Base-by-base conservation (phyloP, 495 filamentous ascomycete species). In the Jackrogersella minutella region DNA sequence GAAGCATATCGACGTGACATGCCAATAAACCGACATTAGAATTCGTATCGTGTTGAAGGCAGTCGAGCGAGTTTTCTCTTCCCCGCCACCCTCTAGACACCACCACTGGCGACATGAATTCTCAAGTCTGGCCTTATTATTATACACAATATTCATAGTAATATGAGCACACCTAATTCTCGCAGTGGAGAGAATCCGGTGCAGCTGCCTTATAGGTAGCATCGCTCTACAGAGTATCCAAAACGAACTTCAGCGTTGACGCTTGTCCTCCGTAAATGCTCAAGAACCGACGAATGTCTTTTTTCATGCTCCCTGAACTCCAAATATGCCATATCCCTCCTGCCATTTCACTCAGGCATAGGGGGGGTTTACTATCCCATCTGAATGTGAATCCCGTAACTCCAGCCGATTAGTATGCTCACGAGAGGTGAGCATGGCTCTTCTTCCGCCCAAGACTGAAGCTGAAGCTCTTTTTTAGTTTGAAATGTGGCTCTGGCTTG, bases 371-470 rank as follows among this genome's bases (percentile, higher is more conserved):
- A 62, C n/a, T 26, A 55, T 58, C 24, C 57, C 58, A 21, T 50
- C 22, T 17, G 40, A 53, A 52, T 46, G 40, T 40, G 56, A 51
- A 40, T 21, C 31, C 58, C 62, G 24, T 14, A 30, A 66, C 58
- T 59, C 68, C 58, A 31, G 31, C 53, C 30, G 28, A 63, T 53
- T 19, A 50, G 43, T 30, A 36, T 31, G 52, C 50, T 74, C 66
- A 79, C 24, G 73, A 75, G 71, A 74, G 71, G 60, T 83, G 73
- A 58, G 74, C 71, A 34, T 74, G 75, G 69, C 82, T 85, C 79
- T 87, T 89, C 77, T 88, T 89, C 63, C 81, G 77, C 14, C 86
- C 84, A 49, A 89, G 65, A 55, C 84, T 78, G 57, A 85, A 85
- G 62, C 79, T 87, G 66, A 89, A 86, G 57, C 87, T 76, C 37